Evolutionary conservation across 148 eudicot species (phyloP).

Genomic region (Rheum nobile): DNA sequence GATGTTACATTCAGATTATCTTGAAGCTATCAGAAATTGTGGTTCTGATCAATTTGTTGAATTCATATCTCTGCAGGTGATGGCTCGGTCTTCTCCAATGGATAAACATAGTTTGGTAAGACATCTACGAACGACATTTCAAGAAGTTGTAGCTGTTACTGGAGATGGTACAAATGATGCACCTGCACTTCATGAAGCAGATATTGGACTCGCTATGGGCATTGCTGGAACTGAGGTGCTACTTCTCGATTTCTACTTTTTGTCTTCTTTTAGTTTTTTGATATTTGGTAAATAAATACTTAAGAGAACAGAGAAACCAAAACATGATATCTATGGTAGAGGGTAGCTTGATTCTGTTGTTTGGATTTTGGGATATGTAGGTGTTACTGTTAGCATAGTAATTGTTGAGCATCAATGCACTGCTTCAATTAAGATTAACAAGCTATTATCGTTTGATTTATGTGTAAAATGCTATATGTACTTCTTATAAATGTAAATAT

Average conservation of each 20-base stretch:
- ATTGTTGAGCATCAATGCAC: background rate
- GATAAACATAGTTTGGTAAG: conserved; percentile 72
- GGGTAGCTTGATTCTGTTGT: background rate
- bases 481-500: too few species aligned
- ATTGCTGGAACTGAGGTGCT: conserved; percentile 80
- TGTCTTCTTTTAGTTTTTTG: background rate
- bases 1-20: background rate
- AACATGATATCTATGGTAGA: background rate
- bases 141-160: conserved; percentile 84
- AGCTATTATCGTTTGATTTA: too few species aligned
- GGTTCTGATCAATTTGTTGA: background rate
- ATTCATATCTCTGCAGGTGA: conserved; percentile 39
- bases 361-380: background rate
- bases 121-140: conserved; percentile 54
- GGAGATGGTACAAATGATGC: conserved; percentile 97
- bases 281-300: background rate
- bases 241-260: background rate
- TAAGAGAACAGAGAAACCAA: background rate
- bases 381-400: background rate
- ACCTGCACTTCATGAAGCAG: conserved; percentile 90
- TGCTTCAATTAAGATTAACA: too few species aligned
- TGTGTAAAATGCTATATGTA: too few species aligned
- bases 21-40: background rate
- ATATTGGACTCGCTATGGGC: conserved; percentile 94
- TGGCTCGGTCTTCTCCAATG: conserved; percentile 89